These are phyloP conservation scores for Boletus pseudo-olivaceus DNA, from an alignment of 768 basidiomycete species.

Conservation along the genomic window DNA sequence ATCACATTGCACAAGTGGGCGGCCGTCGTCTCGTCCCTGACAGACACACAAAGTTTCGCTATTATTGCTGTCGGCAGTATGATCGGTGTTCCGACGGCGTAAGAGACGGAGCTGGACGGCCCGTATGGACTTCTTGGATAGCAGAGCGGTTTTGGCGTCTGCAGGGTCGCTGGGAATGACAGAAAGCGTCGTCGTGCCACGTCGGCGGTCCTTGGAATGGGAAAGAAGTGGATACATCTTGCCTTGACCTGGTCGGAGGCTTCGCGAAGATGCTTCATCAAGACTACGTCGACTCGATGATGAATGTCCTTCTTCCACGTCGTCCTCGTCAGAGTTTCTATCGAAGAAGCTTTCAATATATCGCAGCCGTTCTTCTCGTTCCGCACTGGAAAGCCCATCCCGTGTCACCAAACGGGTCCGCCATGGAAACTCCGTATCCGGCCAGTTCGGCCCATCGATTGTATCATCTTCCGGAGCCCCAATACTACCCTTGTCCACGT, in stretches of 20 bases:
- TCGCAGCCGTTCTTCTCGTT: conserved; percentile 57
- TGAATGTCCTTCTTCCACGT: conserved; percentile 27
- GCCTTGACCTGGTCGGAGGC: conserved; percentile 40
- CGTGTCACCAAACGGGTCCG: conserved; percentile 56
- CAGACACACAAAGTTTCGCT: conserved; percentile 64
- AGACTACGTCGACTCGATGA: conserved; percentile 7
- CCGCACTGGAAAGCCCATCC: conserved; percentile 46
- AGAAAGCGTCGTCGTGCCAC: conserved; percentile 16
- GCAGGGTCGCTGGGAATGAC: conserved; percentile 65
- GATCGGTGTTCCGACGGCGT: conserved; percentile 38
- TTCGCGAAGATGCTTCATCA: conserved; percentile 19
- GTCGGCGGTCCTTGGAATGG: conserved; percentile 33
- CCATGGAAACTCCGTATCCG: conserved; percentile 79
- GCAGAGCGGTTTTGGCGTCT: conserved; percentile 69
- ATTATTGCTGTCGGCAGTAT: conserved; percentile 38
- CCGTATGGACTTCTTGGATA: conserved; percentile 69
- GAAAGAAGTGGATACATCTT: conserved; percentile 58
- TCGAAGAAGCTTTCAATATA: conserved; percentile 72
- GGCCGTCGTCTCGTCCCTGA: conserved; percentile 61
- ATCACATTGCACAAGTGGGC: conserved; percentile 81
- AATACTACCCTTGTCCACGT: conserved; percentile 7
- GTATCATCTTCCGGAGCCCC: conserved; percentile 30
- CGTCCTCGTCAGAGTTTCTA: conserved; percentile 61
- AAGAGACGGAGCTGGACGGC: conserved; percentile 49
- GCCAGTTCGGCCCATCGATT: conserved; percentile 66